Percentiles rank a stretch among this genome's conserved stretches.
Evolutionary conservation across 495 filamentous ascomycete species (phyloP).

Genomic region (Penicillium parvum): DNA sequence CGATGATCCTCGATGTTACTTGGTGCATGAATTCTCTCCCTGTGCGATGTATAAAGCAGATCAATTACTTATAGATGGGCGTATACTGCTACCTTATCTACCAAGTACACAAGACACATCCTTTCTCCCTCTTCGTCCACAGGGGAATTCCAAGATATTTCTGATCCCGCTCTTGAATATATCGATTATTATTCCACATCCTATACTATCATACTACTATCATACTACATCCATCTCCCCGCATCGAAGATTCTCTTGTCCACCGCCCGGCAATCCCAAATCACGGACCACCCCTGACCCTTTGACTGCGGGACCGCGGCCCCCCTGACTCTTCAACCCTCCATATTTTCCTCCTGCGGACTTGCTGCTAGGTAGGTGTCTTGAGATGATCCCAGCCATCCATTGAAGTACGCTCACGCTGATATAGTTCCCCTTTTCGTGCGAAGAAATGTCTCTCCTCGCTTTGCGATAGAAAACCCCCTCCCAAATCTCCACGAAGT

Average conservation of each 20-base stretch:
- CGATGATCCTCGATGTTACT: not conserved
- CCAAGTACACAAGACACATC: not conserved
- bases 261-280: slow-evolving; percentile 9
- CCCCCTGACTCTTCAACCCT: slow-evolving; percentile 7
- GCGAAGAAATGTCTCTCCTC: slow-evolving; percentile 10
- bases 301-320: slow-evolving; percentile 6
- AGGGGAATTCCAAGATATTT: no score
- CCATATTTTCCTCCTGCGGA: not conserved
- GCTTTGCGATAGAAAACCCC: slow-evolving; percentile 11
- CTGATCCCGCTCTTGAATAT: no score
- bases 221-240: no score
- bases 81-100: not conserved
- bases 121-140: not conserved
- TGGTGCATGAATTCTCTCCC: not conserved
- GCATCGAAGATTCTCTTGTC: not conserved
- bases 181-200: no score
- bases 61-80: no score
- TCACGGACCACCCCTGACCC: slow-evolving; percentile 18
- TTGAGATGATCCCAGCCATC: not conserved
- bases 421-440: not conserved
- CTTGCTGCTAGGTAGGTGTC: no score
- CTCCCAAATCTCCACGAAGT: slow-evolving; percentile 4
- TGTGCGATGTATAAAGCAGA: slow-evolving; percentile 6
- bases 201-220: no score
- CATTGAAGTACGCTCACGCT: no score